These are phyloP conservation scores for Letharia columbiana DNA, from an alignment of 495 filamentous ascomycete species.

Conservation along the genomic window DNA sequence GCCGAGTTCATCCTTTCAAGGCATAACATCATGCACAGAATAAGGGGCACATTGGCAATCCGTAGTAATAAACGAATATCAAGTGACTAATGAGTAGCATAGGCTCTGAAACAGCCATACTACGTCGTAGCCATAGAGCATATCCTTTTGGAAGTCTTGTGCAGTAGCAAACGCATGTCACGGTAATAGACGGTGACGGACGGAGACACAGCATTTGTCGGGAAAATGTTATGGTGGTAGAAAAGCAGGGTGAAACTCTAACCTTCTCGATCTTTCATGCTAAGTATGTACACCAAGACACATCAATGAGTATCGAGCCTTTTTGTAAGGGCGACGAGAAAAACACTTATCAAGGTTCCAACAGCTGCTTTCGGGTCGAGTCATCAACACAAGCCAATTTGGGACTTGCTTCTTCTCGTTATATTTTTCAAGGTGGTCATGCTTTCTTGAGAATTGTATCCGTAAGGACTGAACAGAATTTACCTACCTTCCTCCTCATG, in stretches of 20 bases:
- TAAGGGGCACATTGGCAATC: neutral
- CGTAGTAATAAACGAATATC: neutral
- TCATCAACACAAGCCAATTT: neutral
- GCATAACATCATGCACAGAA: neutral
- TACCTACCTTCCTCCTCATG: neutral
- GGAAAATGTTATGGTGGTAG: neutral
- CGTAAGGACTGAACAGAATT: neutral
- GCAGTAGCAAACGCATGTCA: neutral
- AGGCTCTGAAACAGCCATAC: neutral
- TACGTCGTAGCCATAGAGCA: neutral
- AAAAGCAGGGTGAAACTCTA: neutral
- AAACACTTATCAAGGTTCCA: neutral
- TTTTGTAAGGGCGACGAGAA: neutral
- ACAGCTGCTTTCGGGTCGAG: neutral
- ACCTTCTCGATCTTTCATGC: neutral
- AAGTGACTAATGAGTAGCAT: neutral
- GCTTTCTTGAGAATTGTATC: neutral
- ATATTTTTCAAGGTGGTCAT: neutral
- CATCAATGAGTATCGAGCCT: neutral
- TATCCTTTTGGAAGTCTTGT: neutral
- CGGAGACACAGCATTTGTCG: neutral
- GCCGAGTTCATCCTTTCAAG: neutral
- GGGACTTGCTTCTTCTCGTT: neutral
- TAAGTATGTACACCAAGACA: neutral
- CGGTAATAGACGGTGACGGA: neutral